These are phyloP conservation scores for Phaeosphaeria sp. DNA, from an alignment of 2,329 filamentous ascomycete genomes.

Conservation along the genomic window DNA sequence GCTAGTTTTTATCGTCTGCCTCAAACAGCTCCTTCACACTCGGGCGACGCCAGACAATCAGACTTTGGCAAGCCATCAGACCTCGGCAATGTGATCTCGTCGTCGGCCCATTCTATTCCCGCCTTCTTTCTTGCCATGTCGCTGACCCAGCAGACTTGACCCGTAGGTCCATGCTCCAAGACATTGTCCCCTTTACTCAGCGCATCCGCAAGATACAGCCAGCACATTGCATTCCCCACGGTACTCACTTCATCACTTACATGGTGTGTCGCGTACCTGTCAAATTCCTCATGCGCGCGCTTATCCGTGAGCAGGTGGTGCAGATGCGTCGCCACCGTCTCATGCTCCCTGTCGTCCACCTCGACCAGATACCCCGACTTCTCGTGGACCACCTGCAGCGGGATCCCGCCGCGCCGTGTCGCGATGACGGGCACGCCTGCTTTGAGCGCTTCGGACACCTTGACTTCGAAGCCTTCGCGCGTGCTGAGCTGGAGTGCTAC, in stretches of 20 bases:
- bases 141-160: slow-evolving; percentile 70
- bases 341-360: slow-evolving; percentile 71
- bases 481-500: slow-evolving; percentile 81
- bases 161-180: slow-evolving; percentile 58
- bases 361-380: slow-evolving; percentile 78
- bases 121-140: slow-evolving; percentile 74
- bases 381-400: slow-evolving; percentile 74
- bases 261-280: slow-evolving; percentile 65
- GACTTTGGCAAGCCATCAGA: background rate
- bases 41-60: background rate
- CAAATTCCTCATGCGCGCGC: slow-evolving; percentile 72
- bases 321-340: slow-evolving; percentile 67
- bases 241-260: slow-evolving; percentile 85
- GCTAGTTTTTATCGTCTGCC: too few species aligned
- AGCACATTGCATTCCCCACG: slow-evolving; percentile 76
- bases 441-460: slow-evolving; percentile 82
- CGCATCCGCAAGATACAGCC: slow-evolving; percentile 78
- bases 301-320: slow-evolving; percentile 70
- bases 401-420: slow-evolving; percentile 78
- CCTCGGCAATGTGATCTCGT: slow-evolving; percentile 66
- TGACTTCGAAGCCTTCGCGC: slow-evolving; percentile 84
- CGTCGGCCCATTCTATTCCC: slow-evolving; percentile 52
- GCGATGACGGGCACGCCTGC: slow-evolving; percentile 81
- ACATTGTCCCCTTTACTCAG: slow-evolving; percentile 64
- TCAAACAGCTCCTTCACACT: too few species aligned